Evolutionary conservation across 2,329 filamentous ascomycete species (phyloP).

Genomic region (Monosporascus cannonballus): DNA sequence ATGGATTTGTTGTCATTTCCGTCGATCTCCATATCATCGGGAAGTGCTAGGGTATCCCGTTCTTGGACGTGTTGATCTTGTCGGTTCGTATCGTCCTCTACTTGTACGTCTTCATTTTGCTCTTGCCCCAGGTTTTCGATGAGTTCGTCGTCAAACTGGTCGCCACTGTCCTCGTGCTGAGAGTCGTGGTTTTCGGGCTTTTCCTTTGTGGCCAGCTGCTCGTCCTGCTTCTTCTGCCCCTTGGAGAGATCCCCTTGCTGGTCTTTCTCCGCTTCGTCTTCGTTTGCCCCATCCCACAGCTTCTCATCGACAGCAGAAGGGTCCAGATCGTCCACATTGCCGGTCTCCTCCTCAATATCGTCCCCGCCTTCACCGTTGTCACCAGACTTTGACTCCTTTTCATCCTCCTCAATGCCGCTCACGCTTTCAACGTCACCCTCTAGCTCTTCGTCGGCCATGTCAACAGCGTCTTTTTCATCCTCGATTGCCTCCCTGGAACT

Average conservation of each 20-base stretch:
- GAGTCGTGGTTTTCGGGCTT: constrained; percentile 55
- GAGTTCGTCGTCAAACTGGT: constrained; percentile 41
- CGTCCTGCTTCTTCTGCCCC: constrained; percentile 60
- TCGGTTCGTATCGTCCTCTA: constrained; percentile 50
- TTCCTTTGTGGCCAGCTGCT: constrained; percentile 47
- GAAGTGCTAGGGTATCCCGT: constrained; percentile 74
- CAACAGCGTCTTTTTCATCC: constrained; percentile 78
- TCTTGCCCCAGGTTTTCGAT: constrained; percentile 58
- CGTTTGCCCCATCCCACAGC: constrained; percentile 89
- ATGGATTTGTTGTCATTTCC: constrained; percentile 54
- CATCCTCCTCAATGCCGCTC: constrained; percentile 56
- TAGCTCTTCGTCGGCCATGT: constrained; percentile 87
- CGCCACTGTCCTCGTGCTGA: constrained; percentile 32
- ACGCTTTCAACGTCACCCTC: constrained; percentile 72
- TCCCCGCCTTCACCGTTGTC: constrained; percentile 60
- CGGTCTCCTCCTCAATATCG: constrained; percentile 85
- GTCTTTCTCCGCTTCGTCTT: constrained; percentile 76
- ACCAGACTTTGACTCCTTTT: constrained; percentile 54
- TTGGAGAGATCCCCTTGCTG: constrained; percentile 69
- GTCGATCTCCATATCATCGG: constrained; percentile 82
- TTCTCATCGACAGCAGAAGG: constrained; percentile 92
- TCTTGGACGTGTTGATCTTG: constrained; percentile 75
- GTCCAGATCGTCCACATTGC: constrained; percentile 86
- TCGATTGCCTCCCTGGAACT: constrained; percentile 62
- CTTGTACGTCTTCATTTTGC: constrained; percentile 49